Conservation (phyloP, 2,329 filamentous ascomycete genomes). For the Talaromyces sp. region DNA sequence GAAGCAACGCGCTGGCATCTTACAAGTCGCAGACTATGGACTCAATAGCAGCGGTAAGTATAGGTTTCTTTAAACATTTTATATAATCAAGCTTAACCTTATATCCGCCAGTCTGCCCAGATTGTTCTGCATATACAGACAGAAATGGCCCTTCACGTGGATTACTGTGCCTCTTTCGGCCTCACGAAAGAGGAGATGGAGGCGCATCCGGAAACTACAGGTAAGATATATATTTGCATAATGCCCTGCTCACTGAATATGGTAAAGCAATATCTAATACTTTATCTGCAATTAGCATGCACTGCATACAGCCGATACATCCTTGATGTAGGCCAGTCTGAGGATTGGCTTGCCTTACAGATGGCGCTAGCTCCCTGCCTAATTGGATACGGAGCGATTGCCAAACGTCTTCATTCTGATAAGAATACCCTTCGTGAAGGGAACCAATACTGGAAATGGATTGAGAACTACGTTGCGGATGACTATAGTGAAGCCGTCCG, state of each 20-base stretch:
- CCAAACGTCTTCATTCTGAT: constrained; percentile 68
- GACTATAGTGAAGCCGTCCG: constrained; percentile 75
- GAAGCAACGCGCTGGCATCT: constrained; percentile 80
- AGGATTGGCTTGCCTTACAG: constrained; percentile 86
- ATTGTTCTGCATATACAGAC: constrained; percentile 76
- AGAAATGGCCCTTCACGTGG: constrained; percentile 79
- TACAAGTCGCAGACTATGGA: constrained; percentile 79
- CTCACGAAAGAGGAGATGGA: constrained; percentile 74
- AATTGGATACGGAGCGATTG: constrained; percentile 84
- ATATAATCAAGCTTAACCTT: not conserved
- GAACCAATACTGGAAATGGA: constrained; percentile 87
- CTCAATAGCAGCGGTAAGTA: constrained; percentile 70
- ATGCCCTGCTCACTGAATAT: not conserved
- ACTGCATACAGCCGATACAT: constrained; percentile 84
- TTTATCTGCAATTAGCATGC: constrained; percentile 56
- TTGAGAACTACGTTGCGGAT: constrained; percentile 81
- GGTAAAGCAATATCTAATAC: not conserved
- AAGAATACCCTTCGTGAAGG: constrained; percentile 61
- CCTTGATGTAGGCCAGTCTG: constrained; percentile 81
- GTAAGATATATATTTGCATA: constrained; percentile 45
- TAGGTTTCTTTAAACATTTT: not conserved
- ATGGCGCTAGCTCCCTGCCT: constrained; percentile 83
- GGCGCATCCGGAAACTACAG: constrained; percentile 71
- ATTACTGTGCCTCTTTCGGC: constrained; percentile 81
- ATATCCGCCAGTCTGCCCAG: constrained; percentile 58